phyloP scores from a whole-genome alignment of 371 early-diverging fungal genomes.

The Zancudomyces culisetae region DNA sequence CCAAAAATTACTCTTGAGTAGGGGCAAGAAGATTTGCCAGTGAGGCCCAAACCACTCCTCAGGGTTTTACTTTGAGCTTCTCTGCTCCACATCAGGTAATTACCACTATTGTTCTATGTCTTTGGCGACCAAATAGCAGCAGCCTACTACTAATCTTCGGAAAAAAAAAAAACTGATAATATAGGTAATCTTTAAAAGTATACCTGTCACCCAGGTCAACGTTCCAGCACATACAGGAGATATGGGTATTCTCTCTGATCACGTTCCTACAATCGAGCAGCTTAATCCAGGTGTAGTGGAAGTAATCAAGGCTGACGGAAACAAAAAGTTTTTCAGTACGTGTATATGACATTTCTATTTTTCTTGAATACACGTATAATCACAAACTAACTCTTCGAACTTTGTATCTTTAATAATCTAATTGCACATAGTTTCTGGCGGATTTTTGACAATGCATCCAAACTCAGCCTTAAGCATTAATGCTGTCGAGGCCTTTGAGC shows the following conservation, averaged over 20 bases:
- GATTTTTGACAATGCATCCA: constrained; percentile 91
- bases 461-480: constrained; percentile 92
- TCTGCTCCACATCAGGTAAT: constrained; percentile 2
- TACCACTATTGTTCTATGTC: background rate
- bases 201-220: constrained; percentile 82
- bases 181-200: constrained; percentile 43
- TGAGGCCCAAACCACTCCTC: background rate
- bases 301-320: constrained; percentile 46
- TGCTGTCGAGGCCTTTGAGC: constrained; percentile 83
- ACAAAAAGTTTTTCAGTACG: constrained; percentile 66
- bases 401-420: background rate
- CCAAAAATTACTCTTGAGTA: background rate
- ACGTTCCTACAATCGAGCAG: constrained; percentile 92
- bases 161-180: background rate
- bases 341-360: background rate
- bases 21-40: background rate
- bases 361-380: background rate
- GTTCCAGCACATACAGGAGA: constrained; percentile 84
- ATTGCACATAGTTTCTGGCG: constrained; percentile 54
- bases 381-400: no score
- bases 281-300: constrained; percentile 84
- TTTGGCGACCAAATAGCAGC: background rate
- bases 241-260: constrained; percentile 96
- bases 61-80: constrained; percentile 2
- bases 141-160: background rate